Conservation (phyloP, 257 asterid genomes). For the Phtheirospermum japonicum region DNA sequence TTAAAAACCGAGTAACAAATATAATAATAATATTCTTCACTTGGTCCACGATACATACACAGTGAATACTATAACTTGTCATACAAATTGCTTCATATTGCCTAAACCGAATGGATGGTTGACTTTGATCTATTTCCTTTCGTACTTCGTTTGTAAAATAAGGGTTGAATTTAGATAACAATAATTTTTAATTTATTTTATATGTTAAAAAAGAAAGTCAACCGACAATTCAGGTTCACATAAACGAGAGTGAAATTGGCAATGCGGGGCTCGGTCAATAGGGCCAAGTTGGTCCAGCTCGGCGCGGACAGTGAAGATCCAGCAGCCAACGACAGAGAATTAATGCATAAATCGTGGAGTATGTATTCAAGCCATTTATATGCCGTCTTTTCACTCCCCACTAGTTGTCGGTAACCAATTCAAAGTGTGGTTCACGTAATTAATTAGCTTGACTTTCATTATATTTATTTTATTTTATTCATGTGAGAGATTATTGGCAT, state of each 20-base stretch:
- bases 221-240: background rate
- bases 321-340: background rate
- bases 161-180: background rate
- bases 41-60: no score
- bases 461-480: no score
- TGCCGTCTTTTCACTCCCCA: background rate
- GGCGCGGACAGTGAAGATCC: slow-evolving; percentile 9
- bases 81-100: no score
- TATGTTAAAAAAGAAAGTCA: background rate
- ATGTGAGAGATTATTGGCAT: no score
- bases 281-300: slow-evolving; percentile 13
- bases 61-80: no score
- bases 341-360: background rate
- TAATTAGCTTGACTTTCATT: no score
- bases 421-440: background rate
- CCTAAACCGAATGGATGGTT: background rate
- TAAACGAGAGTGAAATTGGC: background rate
- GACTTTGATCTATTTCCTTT: background rate
- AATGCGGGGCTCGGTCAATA: no score
- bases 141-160: slow-evolving; percentile 1
- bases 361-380: background rate
- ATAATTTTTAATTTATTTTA: background rate
- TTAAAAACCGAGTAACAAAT: no score
- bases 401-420: slow-evolving; percentile 24
- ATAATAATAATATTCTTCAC: no score